A percentile compares a stretch with the other conserved stretches of the same genome.
phyloP scores from a whole-genome alignment of 2,329 filamentous ascomycete species.

The Trichoderma sp. region DNA sequence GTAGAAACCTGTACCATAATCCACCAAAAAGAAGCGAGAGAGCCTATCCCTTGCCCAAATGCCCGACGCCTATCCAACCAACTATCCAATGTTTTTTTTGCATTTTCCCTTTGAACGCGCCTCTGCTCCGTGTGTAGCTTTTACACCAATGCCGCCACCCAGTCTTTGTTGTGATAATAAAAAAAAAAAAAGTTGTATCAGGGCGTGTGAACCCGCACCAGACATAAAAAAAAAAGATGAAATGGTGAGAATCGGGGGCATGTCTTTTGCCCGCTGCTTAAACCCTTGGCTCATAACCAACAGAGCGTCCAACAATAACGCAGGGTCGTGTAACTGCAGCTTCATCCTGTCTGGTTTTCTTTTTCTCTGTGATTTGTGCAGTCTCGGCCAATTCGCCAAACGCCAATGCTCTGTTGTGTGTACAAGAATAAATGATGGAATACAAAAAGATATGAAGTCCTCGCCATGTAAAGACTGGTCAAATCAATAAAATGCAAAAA shows the following conservation, averaged over 20 bases:
- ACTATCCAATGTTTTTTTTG: background rate
- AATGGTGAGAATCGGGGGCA: background rate
- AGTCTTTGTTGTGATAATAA: slow-evolving; percentile 10
- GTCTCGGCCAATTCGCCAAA: slow-evolving; percentile 37
- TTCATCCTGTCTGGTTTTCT: background rate
- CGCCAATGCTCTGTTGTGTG: slow-evolving; percentile 40
- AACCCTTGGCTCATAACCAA: slow-evolving; percentile 12
- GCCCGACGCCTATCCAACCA: slow-evolving; percentile 20
- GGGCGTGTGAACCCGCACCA: slow-evolving; percentile 13
- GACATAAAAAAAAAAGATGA: background rate
- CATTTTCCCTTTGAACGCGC: background rate
- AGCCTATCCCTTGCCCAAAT: slow-evolving; percentile 13
- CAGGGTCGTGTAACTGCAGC: slow-evolving; percentile 13
- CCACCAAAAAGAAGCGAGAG: slow-evolving; percentile 7
- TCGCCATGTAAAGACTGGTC: slow-evolving; percentile 30
- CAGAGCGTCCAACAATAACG: slow-evolving; percentile 9
- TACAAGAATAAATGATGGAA: slow-evolving; percentile 30
- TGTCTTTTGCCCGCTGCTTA: background rate
- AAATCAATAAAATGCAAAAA: slow-evolving; percentile 29
- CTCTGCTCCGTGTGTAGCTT: slow-evolving; percentile 16
- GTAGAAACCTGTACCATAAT: background rate
- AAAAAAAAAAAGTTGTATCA: slow-evolving; percentile 1
- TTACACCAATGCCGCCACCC: slow-evolving; percentile 23
- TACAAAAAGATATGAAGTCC: slow-evolving; percentile 17
- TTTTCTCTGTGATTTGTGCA: slow-evolving; percentile 30